Conservation (phyloP, 2,329 filamentous ascomycete species). For the Fusarium sublunatum region DNA sequence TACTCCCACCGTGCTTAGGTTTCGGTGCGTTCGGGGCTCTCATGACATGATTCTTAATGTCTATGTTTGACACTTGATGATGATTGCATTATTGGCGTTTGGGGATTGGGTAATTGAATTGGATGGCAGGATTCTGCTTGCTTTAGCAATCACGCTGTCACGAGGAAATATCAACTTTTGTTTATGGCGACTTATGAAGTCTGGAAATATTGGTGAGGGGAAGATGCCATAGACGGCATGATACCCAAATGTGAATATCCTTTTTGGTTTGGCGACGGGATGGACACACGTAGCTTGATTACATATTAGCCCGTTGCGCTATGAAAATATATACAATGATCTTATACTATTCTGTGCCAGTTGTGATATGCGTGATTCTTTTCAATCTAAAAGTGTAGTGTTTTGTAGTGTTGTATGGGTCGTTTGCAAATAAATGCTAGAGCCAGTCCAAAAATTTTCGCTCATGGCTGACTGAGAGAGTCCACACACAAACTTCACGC, state of each 20-base stretch:
- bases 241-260: slow-evolving; percentile 34
- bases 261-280: slow-evolving; percentile 12
- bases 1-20: slow-evolving; percentile 67
- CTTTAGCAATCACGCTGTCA: slow-evolving; percentile 23
- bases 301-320: slow-evolving; percentile 12
- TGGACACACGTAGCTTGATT: slow-evolving; percentile 27
- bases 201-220: slow-evolving; percentile 24
- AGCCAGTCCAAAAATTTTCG: slow-evolving; percentile 41
- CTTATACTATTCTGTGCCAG: background rate
- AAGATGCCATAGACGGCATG: slow-evolving; percentile 40
- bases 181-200: slow-evolving; percentile 13
- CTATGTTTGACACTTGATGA: slow-evolving; percentile 37
- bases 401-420: slow-evolving; percentile 16
- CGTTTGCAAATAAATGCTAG: slow-evolving; percentile 7
- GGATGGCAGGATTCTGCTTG: slow-evolving; percentile 14
- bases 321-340: slow-evolving; percentile 26
- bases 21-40: slow-evolving; percentile 14
- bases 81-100: slow-evolving; percentile 47
- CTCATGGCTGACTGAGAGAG: slow-evolving; percentile 37
- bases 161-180: slow-evolving; percentile 22
- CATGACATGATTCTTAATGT: slow-evolving; percentile 33
- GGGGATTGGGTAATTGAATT: slow-evolving; percentile 30
- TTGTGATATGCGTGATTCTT: background rate
- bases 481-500: slow-evolving; percentile 38
- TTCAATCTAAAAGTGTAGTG: background rate